These are phyloP conservation scores for Euryodendron excelsum DNA, from an alignment of 148 eudicot genomes.

Conservation along the genomic window DNA sequence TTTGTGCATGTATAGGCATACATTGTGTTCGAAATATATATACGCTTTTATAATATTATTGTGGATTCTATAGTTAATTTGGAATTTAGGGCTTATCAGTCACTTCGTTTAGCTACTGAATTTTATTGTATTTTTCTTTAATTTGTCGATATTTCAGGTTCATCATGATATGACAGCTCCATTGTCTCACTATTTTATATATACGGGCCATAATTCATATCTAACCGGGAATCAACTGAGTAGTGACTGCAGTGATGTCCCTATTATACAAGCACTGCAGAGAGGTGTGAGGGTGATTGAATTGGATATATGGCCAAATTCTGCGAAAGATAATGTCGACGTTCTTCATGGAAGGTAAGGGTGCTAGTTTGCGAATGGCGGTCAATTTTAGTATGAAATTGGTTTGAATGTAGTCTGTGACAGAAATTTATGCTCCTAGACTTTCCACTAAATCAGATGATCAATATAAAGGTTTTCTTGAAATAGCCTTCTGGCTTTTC, in stretches of 20 bases:
- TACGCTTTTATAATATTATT: too few species aligned
- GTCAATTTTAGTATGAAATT: background rate
- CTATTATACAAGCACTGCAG: conserved; percentile 68
- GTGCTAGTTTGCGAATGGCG: background rate
- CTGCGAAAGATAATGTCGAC: conserved; percentile 59
- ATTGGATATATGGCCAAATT: conserved; percentile 92
- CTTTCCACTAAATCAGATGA: background rate
- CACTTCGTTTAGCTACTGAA: too few species aligned
- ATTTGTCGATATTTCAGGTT: conserved; percentile 39
- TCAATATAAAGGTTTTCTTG: background rate
- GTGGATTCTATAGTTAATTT: too few species aligned
- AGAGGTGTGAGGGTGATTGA: conserved; percentile 88
- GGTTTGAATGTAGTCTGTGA: background rate
- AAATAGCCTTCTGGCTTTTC: background rate
- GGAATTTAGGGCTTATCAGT: too few species aligned
- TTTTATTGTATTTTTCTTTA: background rate
- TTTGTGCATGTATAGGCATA: too few species aligned
- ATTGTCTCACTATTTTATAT: conserved; percentile 76
- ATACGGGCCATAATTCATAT: conserved; percentile 89
- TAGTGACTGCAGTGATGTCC: conserved; percentile 82
- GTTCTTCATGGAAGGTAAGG: conserved; percentile 89
- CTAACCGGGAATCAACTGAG: conserved; percentile 90
- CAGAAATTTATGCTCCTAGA: background rate
- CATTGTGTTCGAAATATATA: too few species aligned
- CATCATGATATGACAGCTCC: conserved; percentile 91